These are phyloP conservation scores for Calendula officinalis DNA, from an alignment of 129 eudicot species.

Conservation along the genomic window DNA sequence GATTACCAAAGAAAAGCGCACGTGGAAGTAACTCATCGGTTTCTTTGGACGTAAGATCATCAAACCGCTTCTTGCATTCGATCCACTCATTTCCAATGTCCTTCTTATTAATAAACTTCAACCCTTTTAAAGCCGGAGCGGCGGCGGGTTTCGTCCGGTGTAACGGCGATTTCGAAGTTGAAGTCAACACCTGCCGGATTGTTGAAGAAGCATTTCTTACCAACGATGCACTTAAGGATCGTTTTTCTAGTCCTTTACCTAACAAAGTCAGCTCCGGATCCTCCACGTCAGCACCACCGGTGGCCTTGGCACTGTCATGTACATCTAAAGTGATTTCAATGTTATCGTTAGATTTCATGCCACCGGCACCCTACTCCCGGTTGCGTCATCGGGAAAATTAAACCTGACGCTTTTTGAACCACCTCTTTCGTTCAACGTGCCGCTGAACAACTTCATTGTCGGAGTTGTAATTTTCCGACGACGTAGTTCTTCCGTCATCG, in stretches of 20 bases:
- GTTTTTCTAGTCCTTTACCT: slow-evolving; percentile 50
- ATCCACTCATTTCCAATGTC: slow-evolving; percentile 59
- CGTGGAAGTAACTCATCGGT: slow-evolving; percentile 66
- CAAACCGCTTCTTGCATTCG: slow-evolving; percentile 53
- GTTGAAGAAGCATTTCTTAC: slow-evolving; percentile 53
- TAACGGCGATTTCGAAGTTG: slow-evolving; percentile 37
- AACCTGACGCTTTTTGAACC: slow-evolving; percentile 51
- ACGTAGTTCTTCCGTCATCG: slow-evolving; percentile 24
- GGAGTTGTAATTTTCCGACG: slow-evolving; percentile 39
- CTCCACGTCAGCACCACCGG: slow-evolving; percentile 58
- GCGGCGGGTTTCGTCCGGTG: slow-evolving; percentile 54
- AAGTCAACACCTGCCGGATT: slow-evolving; percentile 63
- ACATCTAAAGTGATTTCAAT: slow-evolving; percentile 78
- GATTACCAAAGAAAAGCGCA: slow-evolving; percentile 55
- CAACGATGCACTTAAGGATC: slow-evolving; percentile 47
- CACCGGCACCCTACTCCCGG: slow-evolving; percentile 1
- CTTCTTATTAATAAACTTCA: slow-evolving; percentile 60
- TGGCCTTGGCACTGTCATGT: slow-evolving; percentile 54
- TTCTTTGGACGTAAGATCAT: slow-evolving; percentile 34
- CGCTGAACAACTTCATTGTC: slow-evolving; percentile 69
- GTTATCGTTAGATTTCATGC: slow-evolving; percentile 18
- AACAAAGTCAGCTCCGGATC: slow-evolving; percentile 58
- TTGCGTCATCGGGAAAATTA: slow-evolving; percentile 35
- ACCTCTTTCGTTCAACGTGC: slow-evolving; percentile 52
- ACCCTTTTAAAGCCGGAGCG: slow-evolving; percentile 53